These are phyloP conservation scores for Candida ascalaphidarum DNA, from an alignment of 805 yeast species.

Conservation along the genomic window DNA sequence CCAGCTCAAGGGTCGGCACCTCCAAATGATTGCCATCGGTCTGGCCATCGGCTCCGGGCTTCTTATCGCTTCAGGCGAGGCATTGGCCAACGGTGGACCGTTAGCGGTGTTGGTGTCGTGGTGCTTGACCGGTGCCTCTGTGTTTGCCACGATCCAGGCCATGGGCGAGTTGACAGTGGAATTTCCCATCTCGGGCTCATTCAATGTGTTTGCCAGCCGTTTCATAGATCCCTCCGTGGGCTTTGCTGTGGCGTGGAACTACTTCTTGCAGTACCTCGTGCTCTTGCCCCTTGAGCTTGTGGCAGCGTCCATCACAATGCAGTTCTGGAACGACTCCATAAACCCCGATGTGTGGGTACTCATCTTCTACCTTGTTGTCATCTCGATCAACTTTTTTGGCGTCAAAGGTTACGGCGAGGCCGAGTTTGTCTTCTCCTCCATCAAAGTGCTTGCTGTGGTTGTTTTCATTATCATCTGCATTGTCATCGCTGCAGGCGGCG, in stretches of 20 bases:
- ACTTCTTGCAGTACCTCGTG: conserved; percentile 52
- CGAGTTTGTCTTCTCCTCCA: conserved; percentile 40
- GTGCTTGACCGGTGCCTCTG: conserved; percentile 26
- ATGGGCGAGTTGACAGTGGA: conserved; percentile 44
- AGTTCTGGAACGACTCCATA: conserved; percentile 42
- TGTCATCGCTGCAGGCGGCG: conserved; percentile 47
- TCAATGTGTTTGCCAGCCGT: conserved; percentile 52
- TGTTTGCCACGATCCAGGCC: conserved; percentile 33
- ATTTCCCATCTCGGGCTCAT: conserved; percentile 40
- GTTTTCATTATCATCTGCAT: conserved; percentile 42
- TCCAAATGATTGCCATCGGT: conserved; percentile 77
- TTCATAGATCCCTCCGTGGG: conserved; percentile 65
- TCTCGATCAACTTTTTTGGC: conserved; percentile 13
- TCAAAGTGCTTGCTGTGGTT: conserved; percentile 40
- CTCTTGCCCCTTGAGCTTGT: conserved; percentile 60
- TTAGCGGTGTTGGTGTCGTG: conserved; percentile 39
- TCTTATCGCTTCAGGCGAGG: conserved; percentile 63
- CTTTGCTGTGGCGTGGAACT: conserved; percentile 68
- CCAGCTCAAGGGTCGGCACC: conserved; percentile 40
- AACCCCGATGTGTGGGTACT: conserved; percentile 56
- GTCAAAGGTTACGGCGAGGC: conserved; percentile 42
- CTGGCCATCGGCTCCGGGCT: conserved; percentile 82
- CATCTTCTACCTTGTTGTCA: conserved; percentile 41
- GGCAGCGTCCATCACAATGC: conserved; percentile 50
- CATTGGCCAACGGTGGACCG: conserved; percentile 65